Evolutionary conservation across 2,329 filamentous ascomycete genomes (phyloP), one percentile per base, ranked within the genome.

Genomic region (Berkeleyomyces basicola): DNA sequence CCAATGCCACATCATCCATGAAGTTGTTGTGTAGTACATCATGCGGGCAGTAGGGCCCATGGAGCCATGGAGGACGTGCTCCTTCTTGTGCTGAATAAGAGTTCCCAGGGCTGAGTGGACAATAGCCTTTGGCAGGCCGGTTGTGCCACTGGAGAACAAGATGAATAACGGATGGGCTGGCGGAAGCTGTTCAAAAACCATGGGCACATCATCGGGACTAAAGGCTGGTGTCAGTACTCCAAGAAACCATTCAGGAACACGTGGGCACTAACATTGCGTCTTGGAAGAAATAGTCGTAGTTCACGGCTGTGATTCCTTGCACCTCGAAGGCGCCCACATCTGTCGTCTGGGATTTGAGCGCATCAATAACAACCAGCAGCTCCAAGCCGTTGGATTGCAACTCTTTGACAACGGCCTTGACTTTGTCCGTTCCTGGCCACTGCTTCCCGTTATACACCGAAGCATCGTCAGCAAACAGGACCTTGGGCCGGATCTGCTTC

Each of bases 1-100:
- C 91, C 92, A 97, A 72, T 97, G 92, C 90, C 91, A 96, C 92
- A 97, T 97, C 91, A 99, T 97, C 93, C 91, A 96, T 0, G 90
- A 95, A 9, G 87, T 90, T 3, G 91, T 96, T 0, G 90, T 96
- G 75, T 91, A 96, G 76, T 96, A 96, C 72, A 96, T 88, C 70
- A 96, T 79, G 23, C 86, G 81, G 49, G 90, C 88, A 1, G 78
- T 76, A 0, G 85, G 80, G 7, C 80, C 78, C 66, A 99, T 83
- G 31, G 90, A 90, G 71, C 87, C 88, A 71, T 97, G 92, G 2
- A 97, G 78, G 57, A 86, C 80, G 70, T 95, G 91, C 71, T 97
- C 93, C 72, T 99, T 99, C 74, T 97, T 97, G 76, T 97, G 93
- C 72, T 97, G 92, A 59, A 97, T 80, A 5, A 99, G 77, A 0